Base-by-base conservation (phyloP, 305 asterid genomes). In the Rubia peregrina region DNA sequence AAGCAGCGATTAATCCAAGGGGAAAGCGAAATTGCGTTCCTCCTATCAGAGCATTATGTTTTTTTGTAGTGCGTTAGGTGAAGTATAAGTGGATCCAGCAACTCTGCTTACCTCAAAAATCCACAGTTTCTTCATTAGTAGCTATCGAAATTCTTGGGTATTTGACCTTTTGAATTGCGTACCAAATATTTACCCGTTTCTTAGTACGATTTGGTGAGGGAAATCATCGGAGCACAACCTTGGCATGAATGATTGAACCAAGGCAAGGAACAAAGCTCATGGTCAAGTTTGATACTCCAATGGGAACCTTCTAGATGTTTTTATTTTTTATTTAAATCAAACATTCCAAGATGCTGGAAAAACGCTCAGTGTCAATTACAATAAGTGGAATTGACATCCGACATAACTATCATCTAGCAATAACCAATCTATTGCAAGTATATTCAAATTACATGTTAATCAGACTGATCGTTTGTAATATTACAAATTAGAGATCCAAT, bases 11-110 rank as follows among this genome's bases (percentile, higher is more conserved):
- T 68, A 53, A 36, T 33, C 51, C 13, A 17, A 17, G 43, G 38
- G 36, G 21, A 51, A 33, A 36, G 64, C n/a, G 22, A 69, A 69
- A 53, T 65, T 53, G 64, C 40, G 72, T n/a, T 65, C 51, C 64
- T 51, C 64, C 26, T 24, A 24, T 24, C 26, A 24, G 1, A 24
- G 26, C 26, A 24, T 24, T 24, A 24, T 24, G 36, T 69, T 53
- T 69, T 53, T 69, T 42, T 53, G 51, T 55, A 13, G 51, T 36
- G 72, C 72, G 64, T 69, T 69, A 53, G 62, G 71, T 68, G 30
- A 68, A 51, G 62, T n/a, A 7, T 49, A 51, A 68, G 61, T 68
- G 71, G 62, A 33, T 68, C 42, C 30, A 67, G 70, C 70, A 13
- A 33, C 44, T 62, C 66, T 33, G 67, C 10, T 33, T 62, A 16